phyloP scores from a whole-genome alignment of 2,329 filamentous ascomycete genomes.

The Chaetomium strumarium region DNA sequence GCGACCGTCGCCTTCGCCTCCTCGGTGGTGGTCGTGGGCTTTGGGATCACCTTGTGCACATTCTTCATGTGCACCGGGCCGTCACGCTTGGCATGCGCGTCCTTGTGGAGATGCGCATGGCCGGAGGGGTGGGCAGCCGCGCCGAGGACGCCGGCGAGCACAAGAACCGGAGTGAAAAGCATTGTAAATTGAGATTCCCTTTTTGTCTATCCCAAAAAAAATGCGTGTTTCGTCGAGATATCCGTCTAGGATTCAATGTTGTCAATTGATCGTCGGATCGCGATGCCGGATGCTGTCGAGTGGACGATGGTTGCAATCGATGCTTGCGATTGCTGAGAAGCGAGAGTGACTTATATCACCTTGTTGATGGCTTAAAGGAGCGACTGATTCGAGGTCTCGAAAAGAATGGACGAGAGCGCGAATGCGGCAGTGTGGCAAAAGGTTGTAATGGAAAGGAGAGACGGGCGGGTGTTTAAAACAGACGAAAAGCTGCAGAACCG shows the following conservation, averaged over 20 bases:
- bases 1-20: conserved; percentile 10
- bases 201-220: conserved; percentile 5
- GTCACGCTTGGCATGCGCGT: conserved; percentile 25
- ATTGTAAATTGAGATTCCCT: conserved; percentile 14
- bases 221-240: not conserved
- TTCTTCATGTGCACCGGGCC: conserved; percentile 26
- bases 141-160: conserved; percentile 30
- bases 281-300: not conserved
- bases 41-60: conserved; percentile 17
- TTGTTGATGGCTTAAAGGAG: conserved; percentile 19
- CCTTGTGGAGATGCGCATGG: conserved; percentile 33
- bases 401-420: conserved; percentile 23
- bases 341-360: conserved; percentile 12
- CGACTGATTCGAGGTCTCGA: conserved; percentile 26
- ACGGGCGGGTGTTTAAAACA: conserved; percentile 8
- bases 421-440: conserved; percentile 16
- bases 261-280: not conserved
- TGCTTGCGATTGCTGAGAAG: conserved; percentile 9
- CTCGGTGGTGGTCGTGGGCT: conserved; percentile 16
- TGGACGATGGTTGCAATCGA: conserved; percentile 15
- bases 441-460: conserved; percentile 15
- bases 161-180: conserved; percentile 24
- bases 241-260: not conserved
- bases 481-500: conserved; percentile 4
- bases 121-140: conserved; percentile 32